Conservation (phyloP, 768 basidiomycete species). For the Paxillus rubicundulus region DNA sequence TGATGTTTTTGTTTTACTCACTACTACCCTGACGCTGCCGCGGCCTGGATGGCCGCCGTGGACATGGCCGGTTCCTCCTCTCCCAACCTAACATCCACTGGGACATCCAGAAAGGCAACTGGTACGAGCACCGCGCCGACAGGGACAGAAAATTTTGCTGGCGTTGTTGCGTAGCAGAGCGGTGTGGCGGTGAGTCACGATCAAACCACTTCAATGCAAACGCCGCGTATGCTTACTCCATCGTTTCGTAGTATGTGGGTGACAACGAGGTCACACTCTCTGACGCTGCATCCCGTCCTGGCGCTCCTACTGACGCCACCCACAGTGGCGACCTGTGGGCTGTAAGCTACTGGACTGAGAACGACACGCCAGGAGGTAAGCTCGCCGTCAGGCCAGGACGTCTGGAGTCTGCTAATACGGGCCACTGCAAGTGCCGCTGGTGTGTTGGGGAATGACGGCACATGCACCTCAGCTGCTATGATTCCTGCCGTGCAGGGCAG, state of each 20-base stretch:
- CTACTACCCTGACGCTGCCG: slow-evolving; percentile 38
- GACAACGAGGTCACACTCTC: slow-evolving; percentile 38
- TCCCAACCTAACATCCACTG: slow-evolving; percentile 9
- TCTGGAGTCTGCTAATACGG: background rate
- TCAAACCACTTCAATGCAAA: background rate
- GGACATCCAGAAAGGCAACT: slow-evolving; percentile 19
- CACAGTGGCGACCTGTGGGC: slow-evolving; percentile 46
- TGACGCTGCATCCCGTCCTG: background rate
- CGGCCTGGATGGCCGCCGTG: slow-evolving; percentile 40
- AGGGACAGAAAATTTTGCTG: slow-evolving; percentile 36
- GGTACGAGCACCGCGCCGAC: slow-evolving; percentile 18
- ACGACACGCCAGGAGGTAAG: slow-evolving; percentile 33
- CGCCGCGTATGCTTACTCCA: background rate
- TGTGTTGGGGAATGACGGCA: slow-evolving; percentile 58
- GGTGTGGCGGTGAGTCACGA: slow-evolving; percentile 32
- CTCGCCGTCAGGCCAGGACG: background rate
- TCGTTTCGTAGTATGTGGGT: slow-evolving; percentile 37
- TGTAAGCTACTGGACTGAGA: slow-evolving; percentile 44
- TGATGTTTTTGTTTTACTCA: background rate
- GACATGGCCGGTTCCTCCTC: slow-evolving; percentile 31
- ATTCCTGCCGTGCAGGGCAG: background rate
- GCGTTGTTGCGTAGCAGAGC: slow-evolving; percentile 41
- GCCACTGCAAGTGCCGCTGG: slow-evolving; percentile 39
- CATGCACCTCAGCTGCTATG: slow-evolving; percentile 34
- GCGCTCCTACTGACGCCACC: background rate